Percentiles rank a stretch among this genome's conserved stretches.
These are phyloP conservation scores for Anthoceros angustus DNA, from an alignment of 225 moss, liverwort and hornwort species.

Conservation along the genomic window DNA sequence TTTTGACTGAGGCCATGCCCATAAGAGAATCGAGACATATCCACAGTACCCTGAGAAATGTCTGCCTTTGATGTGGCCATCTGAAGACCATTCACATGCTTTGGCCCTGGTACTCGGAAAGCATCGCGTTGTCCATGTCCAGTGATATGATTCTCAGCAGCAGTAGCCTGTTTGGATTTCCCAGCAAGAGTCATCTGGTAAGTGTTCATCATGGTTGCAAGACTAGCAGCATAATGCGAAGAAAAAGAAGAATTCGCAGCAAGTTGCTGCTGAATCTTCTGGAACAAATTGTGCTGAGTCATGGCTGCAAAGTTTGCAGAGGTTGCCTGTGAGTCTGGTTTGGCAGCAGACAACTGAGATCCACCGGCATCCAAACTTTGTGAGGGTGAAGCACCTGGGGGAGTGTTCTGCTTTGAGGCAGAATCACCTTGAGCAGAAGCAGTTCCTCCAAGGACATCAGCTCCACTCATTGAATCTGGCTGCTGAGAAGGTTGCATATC, in stretches of 20 bases:
- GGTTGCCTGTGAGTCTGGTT: neutral
- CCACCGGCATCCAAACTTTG: neutral
- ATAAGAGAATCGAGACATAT: neutral
- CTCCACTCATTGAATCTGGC: neutral
- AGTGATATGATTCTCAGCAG: neutral
- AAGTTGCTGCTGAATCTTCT: neutral
- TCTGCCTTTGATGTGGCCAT: neutral
- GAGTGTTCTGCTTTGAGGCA: neutral
- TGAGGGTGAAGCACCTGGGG: neutral
- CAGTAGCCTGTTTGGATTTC: neutral
- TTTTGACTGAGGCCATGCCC: neutral
- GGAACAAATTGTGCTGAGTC: neutral
- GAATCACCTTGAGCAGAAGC: neutral
- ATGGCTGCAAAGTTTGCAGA: neutral
- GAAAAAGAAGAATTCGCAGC: neutral
- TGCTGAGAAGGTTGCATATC: neutral
- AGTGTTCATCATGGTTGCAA: neutral
- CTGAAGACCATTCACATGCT: neutral
- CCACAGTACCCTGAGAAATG: neutral
- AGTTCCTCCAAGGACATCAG: neutral
- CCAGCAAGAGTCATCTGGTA: constrained; percentile 1
- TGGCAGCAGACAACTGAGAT: neutral
- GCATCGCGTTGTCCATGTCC: neutral
- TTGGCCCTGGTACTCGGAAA: neutral
- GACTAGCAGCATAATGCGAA: neutral